Conservation (phyloP, 306 rosid genomes). For the Senna siamea region DNA sequence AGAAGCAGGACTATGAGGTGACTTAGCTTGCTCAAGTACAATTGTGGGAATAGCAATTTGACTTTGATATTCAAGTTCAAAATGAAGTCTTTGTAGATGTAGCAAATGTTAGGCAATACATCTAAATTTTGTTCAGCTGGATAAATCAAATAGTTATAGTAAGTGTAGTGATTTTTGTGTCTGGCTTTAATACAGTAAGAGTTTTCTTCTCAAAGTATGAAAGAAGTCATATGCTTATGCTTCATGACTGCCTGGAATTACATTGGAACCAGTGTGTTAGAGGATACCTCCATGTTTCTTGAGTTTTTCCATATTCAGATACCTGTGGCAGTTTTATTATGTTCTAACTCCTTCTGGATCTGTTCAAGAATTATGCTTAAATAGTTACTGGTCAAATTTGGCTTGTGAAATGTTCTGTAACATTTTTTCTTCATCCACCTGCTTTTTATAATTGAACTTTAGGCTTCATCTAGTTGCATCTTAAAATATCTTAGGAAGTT, state of each 20-base stretch:
- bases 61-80: slow-evolving; percentile 8
- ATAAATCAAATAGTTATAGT: slow-evolving; percentile 3
- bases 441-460: slow-evolving; percentile 1
- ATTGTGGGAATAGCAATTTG: background rate
- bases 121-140: slow-evolving; percentile 20
- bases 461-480: background rate
- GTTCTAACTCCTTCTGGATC: background rate
- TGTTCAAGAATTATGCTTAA: background rate
- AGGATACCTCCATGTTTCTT: background rate
- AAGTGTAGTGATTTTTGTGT: slow-evolving; percentile 15
- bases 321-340: background rate
- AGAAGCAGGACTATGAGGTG: background rate
- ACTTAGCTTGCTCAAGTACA: background rate
- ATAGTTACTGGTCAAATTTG: background rate
- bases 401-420: background rate
- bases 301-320: background rate
- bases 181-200: slow-evolving; percentile 6
- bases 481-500: background rate
- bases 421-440: background rate
- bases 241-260: background rate
- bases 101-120: background rate
- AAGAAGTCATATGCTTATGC: background rate
- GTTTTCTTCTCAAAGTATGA: background rate
- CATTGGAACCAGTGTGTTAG: background rate
- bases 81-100: background rate